Percentiles rank a stretch among this genome's conserved stretches.
These are phyloP conservation scores for Agroathelia rolfsii DNA, from an alignment of 1,284 basidiomycete genomes.

Conservation along the genomic window DNA sequence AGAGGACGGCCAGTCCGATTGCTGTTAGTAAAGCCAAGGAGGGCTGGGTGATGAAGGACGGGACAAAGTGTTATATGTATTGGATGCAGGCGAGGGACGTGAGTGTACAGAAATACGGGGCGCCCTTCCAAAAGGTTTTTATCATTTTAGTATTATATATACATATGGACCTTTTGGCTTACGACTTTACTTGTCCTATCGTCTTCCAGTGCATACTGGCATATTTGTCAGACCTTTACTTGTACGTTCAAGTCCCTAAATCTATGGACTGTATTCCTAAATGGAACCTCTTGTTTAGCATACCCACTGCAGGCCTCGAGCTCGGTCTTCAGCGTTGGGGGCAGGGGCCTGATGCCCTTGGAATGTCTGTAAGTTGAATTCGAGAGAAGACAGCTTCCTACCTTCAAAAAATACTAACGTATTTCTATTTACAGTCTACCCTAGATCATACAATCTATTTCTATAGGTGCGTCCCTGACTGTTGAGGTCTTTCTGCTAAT, in stretches of 20 bases:
- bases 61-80: conserved; percentile 48
- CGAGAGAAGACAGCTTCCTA: too few species aligned
- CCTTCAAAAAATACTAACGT: conserved; percentile 2
- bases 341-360: conserved; percentile 40
- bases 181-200: not conserved
- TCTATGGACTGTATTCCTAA: not conserved
- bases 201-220: conserved; percentile 66
- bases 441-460: conserved; percentile 83
- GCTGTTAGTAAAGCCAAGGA: conserved; percentile 44
- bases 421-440: conserved; percentile 45
- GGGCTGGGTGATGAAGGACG: conserved; percentile 31
- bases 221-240: conserved; percentile 78
- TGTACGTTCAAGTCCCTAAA: too few species aligned
- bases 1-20: conserved; percentile 62
- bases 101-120: conserved; percentile 49
- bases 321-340: conserved; percentile 49
- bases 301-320: conserved; percentile 52
- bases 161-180: too few species aligned
- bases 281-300: conserved; percentile 31
- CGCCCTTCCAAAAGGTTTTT: conserved; percentile 80
- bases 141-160: too few species aligned
- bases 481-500: too few species aligned
- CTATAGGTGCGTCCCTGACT: conserved; percentile 68
- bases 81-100: conserved; percentile 73
- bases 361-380: conserved; percentile 59